A percentile compares a stretch with the other conserved stretches of the same genome.
phyloP scores from a whole-genome alignment of 2,329 filamentous ascomycete genomes.

The Endocalyx cinctus region DNA sequence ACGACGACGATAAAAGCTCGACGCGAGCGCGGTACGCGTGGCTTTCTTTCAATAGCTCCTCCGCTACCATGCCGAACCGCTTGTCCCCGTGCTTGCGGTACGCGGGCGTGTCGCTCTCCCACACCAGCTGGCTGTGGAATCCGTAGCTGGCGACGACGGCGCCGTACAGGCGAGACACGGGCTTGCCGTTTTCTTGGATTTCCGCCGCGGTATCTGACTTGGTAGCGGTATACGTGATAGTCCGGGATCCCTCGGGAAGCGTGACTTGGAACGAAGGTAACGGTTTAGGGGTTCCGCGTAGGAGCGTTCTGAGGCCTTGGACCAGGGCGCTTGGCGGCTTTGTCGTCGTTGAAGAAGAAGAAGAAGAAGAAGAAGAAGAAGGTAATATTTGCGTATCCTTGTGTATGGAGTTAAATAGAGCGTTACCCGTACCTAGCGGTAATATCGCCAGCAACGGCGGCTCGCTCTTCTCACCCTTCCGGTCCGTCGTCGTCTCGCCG shows the following conservation, averaged over 20 bases:
- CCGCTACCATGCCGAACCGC: constrained; percentile 81
- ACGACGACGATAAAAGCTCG: constrained; percentile 18
- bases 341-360: too few relatives aligned
- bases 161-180: constrained; percentile 52
- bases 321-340: constrained; percentile 39
- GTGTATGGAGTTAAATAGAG: constrained; percentile 58
- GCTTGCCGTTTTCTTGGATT: constrained; percentile 25
- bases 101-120: constrained; percentile 80
- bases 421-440: constrained; percentile 63
- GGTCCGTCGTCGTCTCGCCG: constrained; percentile 30
- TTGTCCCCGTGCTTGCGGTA: constrained; percentile 73
- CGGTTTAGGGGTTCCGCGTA: constrained; percentile 48
- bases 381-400: constrained; percentile 27
- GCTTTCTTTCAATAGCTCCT: constrained; percentile 59
- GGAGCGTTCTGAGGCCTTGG: constrained; percentile 52
- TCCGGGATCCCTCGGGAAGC: constrained; percentile 55
- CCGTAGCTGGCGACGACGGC: constrained; percentile 88
- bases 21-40: constrained; percentile 47
- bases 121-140: constrained; percentile 82
- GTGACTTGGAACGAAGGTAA: constrained; percentile 60
- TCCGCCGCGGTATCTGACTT: constrained; percentile 7
- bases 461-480: background rate
- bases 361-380: too few relatives aligned
- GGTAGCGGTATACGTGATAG: constrained; percentile 33
- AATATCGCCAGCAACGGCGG: constrained; percentile 48